A percentile compares a stretch with the other conserved stretches of the same genome.
Evolutionary conservation across 2,329 filamentous ascomycete genomes (phyloP).

Genomic region (Aspergillus bombycis): DNA sequence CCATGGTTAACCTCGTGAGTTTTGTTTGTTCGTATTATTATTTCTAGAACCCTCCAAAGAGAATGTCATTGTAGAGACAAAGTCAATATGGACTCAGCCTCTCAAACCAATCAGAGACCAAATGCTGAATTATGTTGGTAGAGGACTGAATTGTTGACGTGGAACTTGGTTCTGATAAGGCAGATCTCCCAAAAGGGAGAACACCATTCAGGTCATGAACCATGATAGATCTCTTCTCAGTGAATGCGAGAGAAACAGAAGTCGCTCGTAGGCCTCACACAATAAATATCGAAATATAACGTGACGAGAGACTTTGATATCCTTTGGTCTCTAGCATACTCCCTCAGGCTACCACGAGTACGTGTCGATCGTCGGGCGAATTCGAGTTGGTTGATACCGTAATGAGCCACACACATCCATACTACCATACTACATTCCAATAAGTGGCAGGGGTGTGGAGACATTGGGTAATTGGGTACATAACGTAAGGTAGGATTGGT

Average conservation of each 20-base stretch:
- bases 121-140: neutral
- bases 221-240: neutral
- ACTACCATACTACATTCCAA: neutral
- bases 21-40: neutral
- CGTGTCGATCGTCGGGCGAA: neutral
- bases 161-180: no score
- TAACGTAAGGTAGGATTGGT: neutral
- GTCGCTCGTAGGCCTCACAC: neutral
- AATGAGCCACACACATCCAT: neutral
- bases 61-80: neutral
- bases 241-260: neutral
- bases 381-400: neutral
- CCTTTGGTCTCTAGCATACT: neutral
- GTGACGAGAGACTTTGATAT: neutral
- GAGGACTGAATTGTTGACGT: no score
- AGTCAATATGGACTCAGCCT: neutral
- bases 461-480: neutral
- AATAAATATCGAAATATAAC: neutral
- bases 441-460: neutral
- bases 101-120: neutral
- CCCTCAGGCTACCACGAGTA: neutral
- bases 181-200: no score
- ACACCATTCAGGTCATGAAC: no score
- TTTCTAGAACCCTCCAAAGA: neutral
- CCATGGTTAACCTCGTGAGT: no score